Evolutionary conservation across 192 early-diverging fungal species (phyloP).

Genomic region (Paraglomus brasilianum): DNA sequence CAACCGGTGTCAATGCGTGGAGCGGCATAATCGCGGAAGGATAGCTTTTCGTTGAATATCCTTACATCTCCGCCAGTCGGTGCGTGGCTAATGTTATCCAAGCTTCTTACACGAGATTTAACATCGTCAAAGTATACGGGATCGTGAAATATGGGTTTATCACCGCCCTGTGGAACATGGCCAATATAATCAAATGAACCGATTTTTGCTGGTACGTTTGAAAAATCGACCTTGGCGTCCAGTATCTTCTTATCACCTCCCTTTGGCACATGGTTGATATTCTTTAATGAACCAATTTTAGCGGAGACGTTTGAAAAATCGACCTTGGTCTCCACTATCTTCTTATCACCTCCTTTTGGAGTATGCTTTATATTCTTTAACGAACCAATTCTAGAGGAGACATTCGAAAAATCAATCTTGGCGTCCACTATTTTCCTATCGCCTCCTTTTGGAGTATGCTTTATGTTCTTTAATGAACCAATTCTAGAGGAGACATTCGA

Average conservation of each 20-base stretch:
- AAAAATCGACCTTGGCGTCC: conserved; percentile 38
- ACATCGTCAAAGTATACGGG: conserved; percentile 37
- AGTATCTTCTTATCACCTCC: conserved; percentile 41
- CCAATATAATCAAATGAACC: conserved; percentile 42
- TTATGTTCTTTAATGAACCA: conserved; percentile 45
- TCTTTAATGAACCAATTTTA: conserved; percentile 45
- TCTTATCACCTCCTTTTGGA: conserved; percentile 43
- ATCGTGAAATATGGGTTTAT: conserved; percentile 41
- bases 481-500: conserved; percentile 41
- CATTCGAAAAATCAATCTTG: conserved; percentile 36
- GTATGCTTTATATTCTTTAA: conserved; percentile 44
- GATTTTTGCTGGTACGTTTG: conserved; percentile 30
- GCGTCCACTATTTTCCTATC: conserved; percentile 40
- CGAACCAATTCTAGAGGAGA: conserved; percentile 43
- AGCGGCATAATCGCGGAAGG: conserved; percentile 7
- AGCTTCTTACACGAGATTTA: conserved; percentile 40
- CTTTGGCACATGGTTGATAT: conserved; percentile 39
- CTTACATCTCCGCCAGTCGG: conserved; percentile 43
- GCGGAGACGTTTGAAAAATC: conserved; percentile 38
- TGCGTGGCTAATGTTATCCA: conserved; percentile 45
- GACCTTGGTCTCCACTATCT: conserved; percentile 25
- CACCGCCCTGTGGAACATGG: conserved; percentile 46
- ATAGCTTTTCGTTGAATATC: conserved; percentile 43
- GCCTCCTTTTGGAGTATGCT: conserved; percentile 47
- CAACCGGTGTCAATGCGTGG: not conserved